Evolutionary conservation across 2,329 filamentous ascomycete species (phyloP), one percentile per base, ranked within the genome.

Genomic region (Cytospora mali): DNA sequence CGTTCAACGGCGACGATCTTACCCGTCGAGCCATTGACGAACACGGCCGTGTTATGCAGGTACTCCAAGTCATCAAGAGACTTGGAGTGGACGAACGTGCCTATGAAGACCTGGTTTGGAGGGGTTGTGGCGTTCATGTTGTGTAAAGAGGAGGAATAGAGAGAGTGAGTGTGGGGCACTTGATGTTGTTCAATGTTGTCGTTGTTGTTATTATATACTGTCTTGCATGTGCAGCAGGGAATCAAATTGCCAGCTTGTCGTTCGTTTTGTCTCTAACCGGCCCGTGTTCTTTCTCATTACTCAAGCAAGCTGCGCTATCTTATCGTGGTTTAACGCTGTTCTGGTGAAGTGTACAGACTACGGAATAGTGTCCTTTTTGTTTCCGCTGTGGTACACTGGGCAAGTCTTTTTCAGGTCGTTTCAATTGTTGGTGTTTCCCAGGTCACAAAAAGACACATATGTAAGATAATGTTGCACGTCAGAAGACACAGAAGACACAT

Each of bases 51-150:
- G 56, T 81, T 70, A 69, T 85, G 80, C 11, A 84, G 69, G 65
- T 82, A 83, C 55, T 83, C 76, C 18, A 87, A 76, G 68, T 81
- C 72, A 62, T 76, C 75, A 4, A 79, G 77, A 16, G 72, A 75
- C 66, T 76, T 80, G 71, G 80, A 79, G 72, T 86, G 82, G 62
- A 87, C 75, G 68, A 87, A 87, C 0, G 80, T 81, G 63, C 84
- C 84, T 42, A 81, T 70, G 67, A 85, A 83, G 23, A 86, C 68
- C 68, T 83, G 76, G 55, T 79, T 79, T 61, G 70, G 66, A 55
- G 64, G 48, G 39, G 57, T 4, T 16, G 31, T 14, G 27, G 59
- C 29, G 35, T 21, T 46, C 61, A 58, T 55, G 25, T 55, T 46
- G 29, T 49, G 28, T 48, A 39, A 18, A 50, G 39, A 25, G 5